Percentiles rank a stretch among this genome's conserved stretches.
Conservation (phyloP, 768 basidiomycete genomes). For the Pseudohyphozyma bogoriensis region DNA sequence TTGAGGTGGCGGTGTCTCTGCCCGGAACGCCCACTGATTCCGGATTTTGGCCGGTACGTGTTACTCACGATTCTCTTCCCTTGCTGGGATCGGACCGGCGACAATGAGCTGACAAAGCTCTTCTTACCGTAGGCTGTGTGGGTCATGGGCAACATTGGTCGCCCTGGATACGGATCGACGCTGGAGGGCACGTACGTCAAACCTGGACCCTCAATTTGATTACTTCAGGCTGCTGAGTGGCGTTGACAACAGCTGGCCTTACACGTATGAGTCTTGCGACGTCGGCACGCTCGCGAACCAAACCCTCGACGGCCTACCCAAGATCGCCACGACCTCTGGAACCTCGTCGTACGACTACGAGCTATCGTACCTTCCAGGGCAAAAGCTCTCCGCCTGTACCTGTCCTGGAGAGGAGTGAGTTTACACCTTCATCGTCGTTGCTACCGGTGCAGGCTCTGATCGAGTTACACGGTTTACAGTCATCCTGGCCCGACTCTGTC, state of each 20-base stretch:
- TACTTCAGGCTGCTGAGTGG: neutral
- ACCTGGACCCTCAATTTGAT: neutral
- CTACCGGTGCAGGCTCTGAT: too few relatives aligned
- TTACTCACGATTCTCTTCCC: neutral
- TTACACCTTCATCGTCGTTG: accelerated
- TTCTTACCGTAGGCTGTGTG: conserved; percentile 1
- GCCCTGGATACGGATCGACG: conserved; percentile 28
- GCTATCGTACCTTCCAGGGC: conserved; percentile 78
- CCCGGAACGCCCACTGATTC: neutral
- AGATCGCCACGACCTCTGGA: conserved; percentile 49
- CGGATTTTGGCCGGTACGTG: neutral
- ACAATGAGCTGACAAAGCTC: neutral
- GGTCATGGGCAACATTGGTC: conserved; percentile 30
- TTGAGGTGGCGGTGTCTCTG: conserved; percentile 10
- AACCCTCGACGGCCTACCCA: conserved; percentile 14
- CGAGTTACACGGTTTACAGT: neutral
- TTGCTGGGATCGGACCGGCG: neutral
- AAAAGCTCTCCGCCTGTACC: conserved; percentile 77
- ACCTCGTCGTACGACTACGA: conserved; percentile 47
- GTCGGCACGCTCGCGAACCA: conserved; percentile 86
- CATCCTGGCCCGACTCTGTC: conserved; percentile 4
- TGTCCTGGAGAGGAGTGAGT: conserved; percentile 57
- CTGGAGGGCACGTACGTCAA: conserved; percentile 5
- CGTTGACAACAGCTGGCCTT: neutral
- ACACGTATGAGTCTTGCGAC: conserved; percentile 52